Evolutionary conservation across 1,284 basidiomycete species (phyloP).

Genomic region (Ganoderma resinaceum): DNA sequence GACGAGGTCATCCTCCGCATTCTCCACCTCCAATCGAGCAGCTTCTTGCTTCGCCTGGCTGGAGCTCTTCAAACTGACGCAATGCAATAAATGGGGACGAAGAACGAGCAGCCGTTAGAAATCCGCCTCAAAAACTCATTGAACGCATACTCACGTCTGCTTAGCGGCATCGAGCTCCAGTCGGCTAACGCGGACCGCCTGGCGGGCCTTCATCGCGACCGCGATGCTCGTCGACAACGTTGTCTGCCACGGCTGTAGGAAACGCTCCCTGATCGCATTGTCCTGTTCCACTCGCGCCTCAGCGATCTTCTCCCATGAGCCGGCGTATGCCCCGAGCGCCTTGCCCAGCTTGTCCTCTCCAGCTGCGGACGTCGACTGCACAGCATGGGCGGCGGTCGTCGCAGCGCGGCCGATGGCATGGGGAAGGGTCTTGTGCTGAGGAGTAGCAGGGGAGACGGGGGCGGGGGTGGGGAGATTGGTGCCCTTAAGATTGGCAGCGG

Average conservation of each 20-base stretch:
- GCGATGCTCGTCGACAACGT: constrained; percentile 84
- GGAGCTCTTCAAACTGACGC: constrained; percentile 78
- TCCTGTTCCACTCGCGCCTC: constrained; percentile 88
- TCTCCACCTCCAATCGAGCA: constrained; percentile 89
- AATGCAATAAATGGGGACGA: not conserved
- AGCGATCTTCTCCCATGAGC: constrained; percentile 90
- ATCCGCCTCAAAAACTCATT: not conserved
- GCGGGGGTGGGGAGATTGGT: constrained; percentile 85
- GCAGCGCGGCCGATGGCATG: constrained; percentile 92
- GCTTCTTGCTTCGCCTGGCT: constrained; percentile 85
- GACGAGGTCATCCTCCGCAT: constrained; percentile 95
- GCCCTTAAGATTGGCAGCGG: constrained; percentile 89
- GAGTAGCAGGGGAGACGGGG: constrained; percentile 59
- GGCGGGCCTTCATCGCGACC: constrained; percentile 90
- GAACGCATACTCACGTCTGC: constrained; percentile 51
- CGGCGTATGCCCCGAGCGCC: constrained; percentile 82
- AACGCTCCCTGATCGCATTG: constrained; percentile 72
- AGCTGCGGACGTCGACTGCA: constrained; percentile 52
- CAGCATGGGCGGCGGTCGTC: constrained; percentile 66
- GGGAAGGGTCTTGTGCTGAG: constrained; percentile 92
- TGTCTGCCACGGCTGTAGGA: constrained; percentile 92
- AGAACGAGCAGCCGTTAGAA: not conserved
- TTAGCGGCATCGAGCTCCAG: constrained; percentile 69
- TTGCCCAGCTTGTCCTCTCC: constrained; percentile 77
- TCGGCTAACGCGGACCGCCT: constrained; percentile 86